Base-by-base conservation (phyloP, 139 green algal genomes). In the Micractinium conductrix region DNA sequence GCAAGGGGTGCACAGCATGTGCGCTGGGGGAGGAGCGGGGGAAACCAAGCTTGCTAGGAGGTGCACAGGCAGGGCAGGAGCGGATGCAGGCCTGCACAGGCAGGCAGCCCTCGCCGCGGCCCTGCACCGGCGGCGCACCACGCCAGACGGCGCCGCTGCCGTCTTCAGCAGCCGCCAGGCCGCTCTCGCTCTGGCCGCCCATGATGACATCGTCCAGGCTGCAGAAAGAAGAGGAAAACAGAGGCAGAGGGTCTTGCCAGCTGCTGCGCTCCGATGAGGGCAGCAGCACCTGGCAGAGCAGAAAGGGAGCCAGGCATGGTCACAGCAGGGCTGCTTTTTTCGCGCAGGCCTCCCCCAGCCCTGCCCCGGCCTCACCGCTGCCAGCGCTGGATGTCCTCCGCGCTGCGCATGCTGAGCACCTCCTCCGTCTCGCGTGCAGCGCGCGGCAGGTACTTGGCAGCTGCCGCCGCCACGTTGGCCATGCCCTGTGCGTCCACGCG, bases 401-500 rank as follows among this genome's bases (percentile, higher is more conserved):
- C 78, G 4, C 38, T 91, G 55, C 63, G 43, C 93, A 96, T 95
- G 72, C 85, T 80, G 45, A 97, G 43, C 21, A 97, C 79, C 30
- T 87, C 44, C 26, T 74, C 42, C 28, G 35, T 33, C 35, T 28
- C 40, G 44, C 48, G 48, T 28, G 44, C 30, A 22, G 68, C 33
- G 26, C 40, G 65, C 21, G 78, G 63, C 43, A 92, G 70, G 63
- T 80, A 63, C 68, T 80, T 53, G 50, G 81, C 72, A 3, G 85
- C 87, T 6, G 88, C 88, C 16, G 87, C 55, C 2, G 84, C 89
- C 72, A 94, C 74, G 45, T 90, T 90, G 22, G 48, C 44, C 3
- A 91, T 80, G 88, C 95, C 95, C 65, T 90, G 42, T 0, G 89
- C 87, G 80, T 98, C 94, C 71, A 98, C 93, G 1, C 72, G 43